Conservation (phyloP, 768 basidiomycete species). For the Gymnopilus junonius region DNA sequence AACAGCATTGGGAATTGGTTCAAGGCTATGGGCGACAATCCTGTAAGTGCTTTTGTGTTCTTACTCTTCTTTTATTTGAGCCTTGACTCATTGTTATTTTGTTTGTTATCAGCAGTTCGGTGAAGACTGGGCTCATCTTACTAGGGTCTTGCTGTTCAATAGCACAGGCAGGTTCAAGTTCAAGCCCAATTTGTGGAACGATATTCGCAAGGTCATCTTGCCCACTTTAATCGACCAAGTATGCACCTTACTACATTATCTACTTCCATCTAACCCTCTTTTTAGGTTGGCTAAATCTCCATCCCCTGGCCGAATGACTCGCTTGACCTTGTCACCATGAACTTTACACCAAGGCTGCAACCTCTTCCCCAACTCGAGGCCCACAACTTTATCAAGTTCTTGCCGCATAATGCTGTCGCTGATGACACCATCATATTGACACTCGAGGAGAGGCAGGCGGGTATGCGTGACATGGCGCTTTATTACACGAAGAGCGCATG, state of each 20-base stretch:
- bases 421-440: conserved; percentile 74
- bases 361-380: conserved; percentile 67
- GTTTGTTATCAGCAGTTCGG: conserved; percentile 67
- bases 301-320: conserved; percentile 94
- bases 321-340: conserved; percentile 91
- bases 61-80: background rate
- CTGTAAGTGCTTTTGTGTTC: conserved; percentile 38
- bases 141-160: conserved; percentile 81
- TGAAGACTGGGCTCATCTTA: conserved; percentile 80
- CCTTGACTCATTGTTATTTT: background rate
- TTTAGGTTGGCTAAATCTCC: conserved; percentile 77
- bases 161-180: conserved; percentile 82
- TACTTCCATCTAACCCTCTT: background rate
- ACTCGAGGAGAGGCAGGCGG: conserved; percentile 87
- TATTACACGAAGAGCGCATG: no score
- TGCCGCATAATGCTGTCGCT: conserved; percentile 63
- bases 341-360: conserved; percentile 86
- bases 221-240: conserved; percentile 78
- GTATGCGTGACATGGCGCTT: no score
- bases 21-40: conserved; percentile 82
- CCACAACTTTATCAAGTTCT: conserved; percentile 83
- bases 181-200: conserved; percentile 88
- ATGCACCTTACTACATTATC: conserved; percentile 32
- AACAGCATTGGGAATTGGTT: conserved; percentile 78
- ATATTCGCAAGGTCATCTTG: conserved; percentile 82